Evolutionary conservation across 2,329 filamentous ascomycete species (phyloP).

Genomic region (Stromatinia cepivora): DNA sequence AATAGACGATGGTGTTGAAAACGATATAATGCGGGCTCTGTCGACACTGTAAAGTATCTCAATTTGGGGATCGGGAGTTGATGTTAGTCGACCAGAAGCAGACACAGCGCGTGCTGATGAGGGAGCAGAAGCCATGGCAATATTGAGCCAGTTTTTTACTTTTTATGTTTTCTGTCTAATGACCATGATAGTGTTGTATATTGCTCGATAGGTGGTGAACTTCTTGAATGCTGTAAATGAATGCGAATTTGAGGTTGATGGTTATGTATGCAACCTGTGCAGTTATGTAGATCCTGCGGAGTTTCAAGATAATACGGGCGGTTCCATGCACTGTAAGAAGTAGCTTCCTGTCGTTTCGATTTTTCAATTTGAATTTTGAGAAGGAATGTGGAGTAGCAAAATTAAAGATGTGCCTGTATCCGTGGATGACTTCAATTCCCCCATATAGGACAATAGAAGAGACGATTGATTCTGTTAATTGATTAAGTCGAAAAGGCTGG

Average conservation of each 20-base stretch:
- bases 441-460: neutral
- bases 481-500: neutral
- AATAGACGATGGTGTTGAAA: constrained; percentile 44
- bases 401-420: neutral
- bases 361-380: neutral
- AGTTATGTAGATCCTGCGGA: neutral
- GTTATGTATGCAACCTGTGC: neutral
- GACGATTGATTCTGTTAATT: neutral
- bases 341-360: neutral
- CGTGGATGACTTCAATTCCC: neutral
- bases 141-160: neutral
- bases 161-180: constrained; percentile 6
- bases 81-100: constrained; percentile 25
- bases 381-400: neutral
- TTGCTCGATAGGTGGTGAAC: neutral
- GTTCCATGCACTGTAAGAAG: neutral
- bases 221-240: neutral
- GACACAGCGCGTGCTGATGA: constrained; percentile 31
- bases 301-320: constrained; percentile 4
- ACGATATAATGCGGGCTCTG: constrained; percentile 52
- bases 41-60: constrained; percentile 40
- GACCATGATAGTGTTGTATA: constrained; percentile 21
- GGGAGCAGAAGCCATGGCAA: constrained; percentile 31
- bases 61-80: constrained; percentile 37
- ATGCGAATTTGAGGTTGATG: neutral